A percentile compares a stretch with the other conserved stretches of the same genome.
These are phyloP conservation scores for Calophaca sinica DNA, from an alignment of 306 rosid species.

Conservation along the genomic window DNA sequence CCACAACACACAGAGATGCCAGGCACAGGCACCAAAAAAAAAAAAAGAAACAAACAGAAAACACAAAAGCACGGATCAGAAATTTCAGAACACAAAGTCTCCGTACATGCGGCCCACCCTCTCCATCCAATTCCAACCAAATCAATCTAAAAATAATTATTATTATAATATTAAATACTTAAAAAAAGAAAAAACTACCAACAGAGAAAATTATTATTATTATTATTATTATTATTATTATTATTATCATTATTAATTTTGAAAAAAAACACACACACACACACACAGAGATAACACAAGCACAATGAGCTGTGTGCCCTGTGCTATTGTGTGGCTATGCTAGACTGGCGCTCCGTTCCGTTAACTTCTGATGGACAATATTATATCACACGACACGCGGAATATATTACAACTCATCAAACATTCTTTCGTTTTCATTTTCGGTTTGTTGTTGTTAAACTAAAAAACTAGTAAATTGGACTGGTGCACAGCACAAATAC, in stretches of 20 bases:
- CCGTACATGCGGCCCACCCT: slow-evolving; percentile 34
- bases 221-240: too few species aligned
- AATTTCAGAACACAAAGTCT: not conserved
- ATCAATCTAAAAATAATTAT: not conserved
- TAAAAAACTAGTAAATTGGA: too few species aligned
- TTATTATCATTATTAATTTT: too few species aligned
- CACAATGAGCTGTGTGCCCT: not conserved
- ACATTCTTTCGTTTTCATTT: too few species aligned
- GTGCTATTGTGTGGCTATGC: slow-evolving; percentile 40
- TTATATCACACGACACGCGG: too few species aligned
- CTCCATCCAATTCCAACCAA: slow-evolving; percentile 19
- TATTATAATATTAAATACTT: not conserved
- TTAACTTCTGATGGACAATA: slow-evolving; percentile 28
- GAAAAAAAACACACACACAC: too few species aligned
- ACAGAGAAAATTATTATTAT: not conserved
- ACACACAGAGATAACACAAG: not conserved
- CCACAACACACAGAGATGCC: not conserved
- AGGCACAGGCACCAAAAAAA: not conserved
- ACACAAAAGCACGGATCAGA: not conserved
- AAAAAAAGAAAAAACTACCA: too few species aligned
- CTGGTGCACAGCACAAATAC: too few species aligned
- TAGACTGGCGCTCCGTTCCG: slow-evolving; percentile 24
- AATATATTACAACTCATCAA: too few species aligned
- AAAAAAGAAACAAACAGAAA: not conserved
- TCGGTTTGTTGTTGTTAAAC: too few species aligned